Conservation (phyloP, 1,139 yeast genomes). For the Candida sanyaensis region DNA sequence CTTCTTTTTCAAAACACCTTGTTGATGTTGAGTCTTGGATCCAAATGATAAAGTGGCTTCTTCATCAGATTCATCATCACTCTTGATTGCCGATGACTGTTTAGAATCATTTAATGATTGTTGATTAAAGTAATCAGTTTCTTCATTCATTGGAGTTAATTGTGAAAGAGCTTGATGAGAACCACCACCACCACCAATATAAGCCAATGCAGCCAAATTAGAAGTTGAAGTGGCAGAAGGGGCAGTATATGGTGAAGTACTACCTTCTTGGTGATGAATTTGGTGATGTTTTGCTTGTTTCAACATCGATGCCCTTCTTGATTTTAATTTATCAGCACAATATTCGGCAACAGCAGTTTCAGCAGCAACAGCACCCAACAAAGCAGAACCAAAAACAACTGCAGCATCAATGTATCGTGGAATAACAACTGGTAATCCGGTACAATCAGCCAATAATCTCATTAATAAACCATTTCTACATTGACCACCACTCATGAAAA, state of each 20-base stretch:
- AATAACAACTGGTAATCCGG: conserved; percentile 88
- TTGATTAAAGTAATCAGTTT: conserved; percentile 48
- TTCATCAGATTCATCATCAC: conserved; percentile 41
- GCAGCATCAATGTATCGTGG: conserved; percentile 97
- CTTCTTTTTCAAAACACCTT: conserved; percentile 46
- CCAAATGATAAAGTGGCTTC: conserved; percentile 60
- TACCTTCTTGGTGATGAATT: conserved; percentile 23
- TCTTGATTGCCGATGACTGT: not conserved
- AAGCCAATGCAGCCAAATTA: conserved; percentile 56
- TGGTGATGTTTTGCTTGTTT: conserved; percentile 26
- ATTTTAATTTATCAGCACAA: conserved; percentile 32
- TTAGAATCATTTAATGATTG: conserved; percentile 3
- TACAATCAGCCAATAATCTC: conserved; percentile 88
- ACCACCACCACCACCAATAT: conserved; percentile 39
- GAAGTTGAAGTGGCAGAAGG: conserved; percentile 71
- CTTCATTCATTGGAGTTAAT: conserved; percentile 55
- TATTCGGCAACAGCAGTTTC: conserved; percentile 52
- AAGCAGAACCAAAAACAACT: conserved; percentile 93
- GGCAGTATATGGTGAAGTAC: conserved; percentile 73
- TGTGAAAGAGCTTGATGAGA: conserved; percentile 28
- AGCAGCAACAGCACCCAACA: conserved; percentile 93
- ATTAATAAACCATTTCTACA: conserved; percentile 88
- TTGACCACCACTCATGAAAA: conserved; percentile 96
- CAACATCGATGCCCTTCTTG: conserved; percentile 41
- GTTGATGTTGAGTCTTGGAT: conserved; percentile 52